Base-by-base conservation (phyloP, 176 grass and related monocot genomes). In the Oryza glaberrima region DNA sequence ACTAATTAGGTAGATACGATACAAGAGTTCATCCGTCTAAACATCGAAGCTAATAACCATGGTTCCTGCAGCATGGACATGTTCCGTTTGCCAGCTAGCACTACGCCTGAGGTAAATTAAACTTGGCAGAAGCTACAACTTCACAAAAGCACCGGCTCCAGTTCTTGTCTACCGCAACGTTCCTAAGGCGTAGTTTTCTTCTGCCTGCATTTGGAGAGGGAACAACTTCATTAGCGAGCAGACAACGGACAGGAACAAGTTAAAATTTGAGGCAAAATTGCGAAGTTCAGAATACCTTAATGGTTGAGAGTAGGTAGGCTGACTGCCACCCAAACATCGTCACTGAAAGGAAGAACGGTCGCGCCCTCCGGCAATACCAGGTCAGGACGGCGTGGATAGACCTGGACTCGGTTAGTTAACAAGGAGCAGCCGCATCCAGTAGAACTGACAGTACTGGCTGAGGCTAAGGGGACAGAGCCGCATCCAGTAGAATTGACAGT, bases 241-340 rank as follows among this genome's bases (percentile, higher is more conserved):
- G 41, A 77, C 45, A 69, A 16, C 32, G 32, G 44, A 66, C 0
- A 1, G 41, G 32, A 7, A 40, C 26, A 70, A 9, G 35, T 28
- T n/a, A 4, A 14, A 58, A 34, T 41, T 41, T 49, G 72, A 71
- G 61, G 49, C 4, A 43, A 43, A 1, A 16, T 25, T 38, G 35
- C 0, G 3, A 13, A 70, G 47, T 64, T 90, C 77, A 32, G 72
- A 61, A 30, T 82, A 92, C 94, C 88, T 91, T 83, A 36, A 14
- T 82, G 36, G 73, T 88, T 84, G 7, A 11, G 20, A n/a, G 40
- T 85, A 74, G 90, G 84, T 9, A 94, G 60, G 68, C 90, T 94
- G 51, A 92, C 72, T 16, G 94, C 88, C 28, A 94, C 88, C 94
- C 94, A 97, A 43, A 16, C 41, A 40, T 89, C 73, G 51, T 97